Conservation (phyloP, 371 early-diverging fungal genomes). For the Mucor mucedo region DNA sequence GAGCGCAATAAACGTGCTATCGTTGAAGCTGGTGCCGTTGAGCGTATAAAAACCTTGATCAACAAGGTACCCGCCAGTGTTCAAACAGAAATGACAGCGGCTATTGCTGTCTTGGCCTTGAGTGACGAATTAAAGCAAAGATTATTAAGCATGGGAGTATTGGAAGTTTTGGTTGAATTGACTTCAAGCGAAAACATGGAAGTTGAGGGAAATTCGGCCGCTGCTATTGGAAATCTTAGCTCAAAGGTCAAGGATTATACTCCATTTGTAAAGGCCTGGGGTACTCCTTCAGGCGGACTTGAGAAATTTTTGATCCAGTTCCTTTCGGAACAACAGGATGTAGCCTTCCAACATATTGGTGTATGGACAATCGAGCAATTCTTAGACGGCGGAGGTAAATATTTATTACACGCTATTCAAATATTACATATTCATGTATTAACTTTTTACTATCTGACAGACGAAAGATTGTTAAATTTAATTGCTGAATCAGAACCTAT, state of each 20-base stretch:
- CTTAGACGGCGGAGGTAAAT: slow-evolving; percentile 66
- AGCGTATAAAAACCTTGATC: slow-evolving; percentile 71
- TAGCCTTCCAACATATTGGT: slow-evolving; percentile 84
- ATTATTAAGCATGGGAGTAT: slow-evolving; percentile 66
- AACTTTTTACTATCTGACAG: slow-evolving; percentile 13
- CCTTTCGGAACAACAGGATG: slow-evolving; percentile 67
- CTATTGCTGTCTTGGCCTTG: slow-evolving; percentile 83
- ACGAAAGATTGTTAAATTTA: slow-evolving; percentile 36
- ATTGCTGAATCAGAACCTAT: slow-evolving; percentile 42
- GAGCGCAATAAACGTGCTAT: slow-evolving; percentile 81
- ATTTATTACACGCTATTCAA: neutral
- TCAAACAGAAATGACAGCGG: slow-evolving; percentile 87
- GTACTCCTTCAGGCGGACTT: slow-evolving; percentile 70
- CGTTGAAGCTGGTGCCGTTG: slow-evolving; percentile 81
- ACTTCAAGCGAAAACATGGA: slow-evolving; percentile 66
- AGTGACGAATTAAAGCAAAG: slow-evolving; percentile 80
- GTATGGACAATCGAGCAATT: slow-evolving; percentile 92
- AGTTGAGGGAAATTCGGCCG: slow-evolving; percentile 86
- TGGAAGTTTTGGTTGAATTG: slow-evolving; percentile 76
- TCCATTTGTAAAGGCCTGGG: slow-evolving; percentile 73
- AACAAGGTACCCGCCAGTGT: slow-evolving; percentile 67
- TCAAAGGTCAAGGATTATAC: slow-evolving; percentile 73
- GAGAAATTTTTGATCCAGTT: slow-evolving; percentile 76
- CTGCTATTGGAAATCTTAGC: slow-evolving; percentile 84
- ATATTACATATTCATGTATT: neutral